Conservation (phyloP, 108 stramenopile species). For the Thalassiosira profunda region DNA sequence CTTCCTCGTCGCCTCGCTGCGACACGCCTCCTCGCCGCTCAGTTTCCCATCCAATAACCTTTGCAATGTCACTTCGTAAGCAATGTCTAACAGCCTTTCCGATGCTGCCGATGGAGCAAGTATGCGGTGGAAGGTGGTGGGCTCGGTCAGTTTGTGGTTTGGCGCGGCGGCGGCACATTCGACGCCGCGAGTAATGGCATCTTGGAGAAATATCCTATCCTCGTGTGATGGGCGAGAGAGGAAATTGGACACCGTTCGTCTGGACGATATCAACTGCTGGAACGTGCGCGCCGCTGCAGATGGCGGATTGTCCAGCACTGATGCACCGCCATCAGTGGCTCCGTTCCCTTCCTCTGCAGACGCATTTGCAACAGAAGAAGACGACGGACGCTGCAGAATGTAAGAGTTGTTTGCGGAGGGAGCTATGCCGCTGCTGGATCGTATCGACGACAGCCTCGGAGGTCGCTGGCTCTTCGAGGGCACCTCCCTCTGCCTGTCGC, state of each 20-base stretch:
- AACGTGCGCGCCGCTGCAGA: constrained; percentile 8
- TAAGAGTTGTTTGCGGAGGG: neutral
- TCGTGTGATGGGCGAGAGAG: neutral
- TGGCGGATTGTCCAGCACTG: neutral
- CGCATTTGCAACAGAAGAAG: neutral
- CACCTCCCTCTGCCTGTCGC: neutral
- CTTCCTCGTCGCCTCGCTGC: constrained; percentile 56
- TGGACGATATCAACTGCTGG: constrained; percentile 32
- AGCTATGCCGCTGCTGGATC: neutral
- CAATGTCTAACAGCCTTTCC: constrained; percentile 60
- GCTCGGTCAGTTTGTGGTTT: constrained; percentile 76
- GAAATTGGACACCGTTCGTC: constrained; percentile 41
- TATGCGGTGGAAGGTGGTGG: constrained; percentile 66
- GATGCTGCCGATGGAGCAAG: constrained; percentile 50
- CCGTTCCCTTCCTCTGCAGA: neutral
- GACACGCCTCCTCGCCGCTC: constrained; percentile 42
- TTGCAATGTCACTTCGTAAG: constrained; percentile 56
- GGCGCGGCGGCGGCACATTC: constrained; percentile 64
- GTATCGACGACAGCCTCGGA: neutral
- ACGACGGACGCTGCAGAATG: neutral
- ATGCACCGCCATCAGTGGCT: neutral
- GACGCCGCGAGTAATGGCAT: constrained; percentile 66
- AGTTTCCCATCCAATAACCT: constrained; percentile 22
- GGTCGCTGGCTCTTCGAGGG: constrained; percentile 1
- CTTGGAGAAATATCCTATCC: constrained; percentile 16